Base-by-base conservation (phyloP, 75 land plant species). In the Pinus tabuliformis region DNA sequence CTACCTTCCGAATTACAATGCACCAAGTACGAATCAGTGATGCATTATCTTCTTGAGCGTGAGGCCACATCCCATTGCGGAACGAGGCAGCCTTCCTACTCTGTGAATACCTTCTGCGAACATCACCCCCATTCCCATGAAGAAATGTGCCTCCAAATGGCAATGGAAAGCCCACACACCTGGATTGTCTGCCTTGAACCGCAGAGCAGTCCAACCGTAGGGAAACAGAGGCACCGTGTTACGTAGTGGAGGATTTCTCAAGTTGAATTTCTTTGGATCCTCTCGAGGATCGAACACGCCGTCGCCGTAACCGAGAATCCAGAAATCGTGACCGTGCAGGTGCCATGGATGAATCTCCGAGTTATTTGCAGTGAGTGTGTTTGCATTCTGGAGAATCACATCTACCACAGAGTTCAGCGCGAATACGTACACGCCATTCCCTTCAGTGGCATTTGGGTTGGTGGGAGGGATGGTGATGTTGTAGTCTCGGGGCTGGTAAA, bases 271-370 rank as follows among this genome's bases (percentile, higher is more conserved):
- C 62, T 80, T 75, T 33, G 59, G 77, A 59, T 90, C 90, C 61
- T 61, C 59, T 18, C 56, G 20, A 28, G 74, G 70, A 2, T 36
- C 63, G 62, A 88, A 96, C 77, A 39, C 82, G 16, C 99, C 99
- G 64, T 84, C 85, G 13, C 98, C 99, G 66, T 92, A 92, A 5
- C 95, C 99, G 45, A 96, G 24, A 14, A 96, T 87, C 99, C 99
- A 96, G 79, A 94, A 94, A 63, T 94, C 93, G 71, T 96, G 99
- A 12, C 98, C 99, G 62, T 94, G 99, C 68, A 96, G 79, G 62
- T 96, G 99, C 99, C 99, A 96, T 37, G 99, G 95, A 66, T 96
- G 98, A 15, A 94, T 85, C 81, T 94, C 93, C 59, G 98, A 94
- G 18, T 80, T 82, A 54, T 90, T 86, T 9, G 57, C 74, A 0